Base-by-base conservation (phyloP, 2,329 filamentous ascomycete genomes). In the Fusarium sp. region DNA sequence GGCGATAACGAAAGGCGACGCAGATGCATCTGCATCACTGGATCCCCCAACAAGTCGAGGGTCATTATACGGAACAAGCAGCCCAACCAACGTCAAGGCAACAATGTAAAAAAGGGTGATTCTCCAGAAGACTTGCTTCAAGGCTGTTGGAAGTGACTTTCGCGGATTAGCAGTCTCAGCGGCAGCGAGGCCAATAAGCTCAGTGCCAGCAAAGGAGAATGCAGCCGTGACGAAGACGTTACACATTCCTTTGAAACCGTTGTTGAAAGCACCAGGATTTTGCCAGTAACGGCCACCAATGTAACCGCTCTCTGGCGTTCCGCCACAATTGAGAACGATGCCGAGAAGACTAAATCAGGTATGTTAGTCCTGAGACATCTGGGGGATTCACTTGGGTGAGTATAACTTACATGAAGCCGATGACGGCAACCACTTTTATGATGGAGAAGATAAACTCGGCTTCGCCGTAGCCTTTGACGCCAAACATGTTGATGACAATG, bases 61-160 rank as follows among this genome's bases (percentile, higher is more conserved):
- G 63, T 96, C 87, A 71, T 86, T 81, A 76, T 91, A 94, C 0
- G 90, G 91, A 0, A 97, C 93, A 4, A 97, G 83, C 1, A 97
- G 84, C 24, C 95, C 93, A 57, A 97, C 88, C 6, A 97, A 82
- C 6, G 88, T 88, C 12, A 97, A 85, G 1, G 92, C 91, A 32
- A 96, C 88, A 48, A 97, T 85, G 80, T 97, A 97, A 82, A 97
- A 97, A 56, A 96, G 84, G 5, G 89, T 88, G 74, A 97, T 97
- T 73, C 94, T 90, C 94, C 94, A 97, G 78, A 97, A 97, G 21
- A 97, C 93, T 77, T 97, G 94, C 80, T 96, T 97, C 73, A 96
- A 89, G 14, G 94, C 94, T 0, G 89, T 93, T 0, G 94, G 94
- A 1, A 97, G 83, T 2, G 91, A 92, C 75, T 96, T 92, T 58